phyloP scores from a whole-genome alignment of 2,329 filamentous ascomycete species.

The Leptographium radiaticola region DNA sequence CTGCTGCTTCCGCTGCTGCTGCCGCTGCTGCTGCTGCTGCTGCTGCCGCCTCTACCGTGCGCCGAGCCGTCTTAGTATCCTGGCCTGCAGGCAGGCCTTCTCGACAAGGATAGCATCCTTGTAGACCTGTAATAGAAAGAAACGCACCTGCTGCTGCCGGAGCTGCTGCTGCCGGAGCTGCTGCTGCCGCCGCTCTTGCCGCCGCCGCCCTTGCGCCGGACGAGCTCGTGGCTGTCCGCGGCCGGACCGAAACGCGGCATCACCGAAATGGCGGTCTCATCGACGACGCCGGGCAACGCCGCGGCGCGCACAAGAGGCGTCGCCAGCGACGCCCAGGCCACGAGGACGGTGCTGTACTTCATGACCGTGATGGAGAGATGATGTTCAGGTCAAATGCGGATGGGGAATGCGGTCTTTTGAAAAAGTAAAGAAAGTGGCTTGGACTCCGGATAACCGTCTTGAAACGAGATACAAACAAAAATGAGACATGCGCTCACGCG shows the following conservation, averaged over 20 bases:
- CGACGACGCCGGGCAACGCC: slow-evolving; percentile 9
- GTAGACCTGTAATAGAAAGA: background rate
- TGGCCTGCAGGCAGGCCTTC: background rate
- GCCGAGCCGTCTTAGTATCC: background rate
- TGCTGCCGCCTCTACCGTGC: too few species aligned
- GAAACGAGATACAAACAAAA: background rate
- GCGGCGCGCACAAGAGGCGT: slow-evolving; percentile 12
- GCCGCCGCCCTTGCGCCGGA: slow-evolving; percentile 45
- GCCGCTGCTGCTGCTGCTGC: background rate
- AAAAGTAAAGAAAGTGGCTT: too few species aligned
- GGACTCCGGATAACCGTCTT: background rate
- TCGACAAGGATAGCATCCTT: background rate
- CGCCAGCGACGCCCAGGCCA: slow-evolving; percentile 4
- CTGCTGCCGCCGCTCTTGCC: slow-evolving; percentile 5
- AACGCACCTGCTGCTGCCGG: background rate
- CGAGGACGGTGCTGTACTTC: slow-evolving; percentile 6
- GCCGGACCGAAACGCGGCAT: background rate
- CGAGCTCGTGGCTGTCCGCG: slow-evolving; percentile 20
- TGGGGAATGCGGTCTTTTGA: background rate
- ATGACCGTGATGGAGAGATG: slow-evolving; percentile 1
- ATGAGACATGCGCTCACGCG: background rate
- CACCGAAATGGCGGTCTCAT: background rate
- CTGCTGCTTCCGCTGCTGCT: background rate
- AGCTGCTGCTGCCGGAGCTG: background rate
- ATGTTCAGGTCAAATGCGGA: background rate